A percentile compares a stretch with the other conserved stretches of the same genome.
Evolutionary conservation across 2,329 filamentous ascomycete species (phyloP).

Genomic region (Pseudogymnoascus sp.): DNA sequence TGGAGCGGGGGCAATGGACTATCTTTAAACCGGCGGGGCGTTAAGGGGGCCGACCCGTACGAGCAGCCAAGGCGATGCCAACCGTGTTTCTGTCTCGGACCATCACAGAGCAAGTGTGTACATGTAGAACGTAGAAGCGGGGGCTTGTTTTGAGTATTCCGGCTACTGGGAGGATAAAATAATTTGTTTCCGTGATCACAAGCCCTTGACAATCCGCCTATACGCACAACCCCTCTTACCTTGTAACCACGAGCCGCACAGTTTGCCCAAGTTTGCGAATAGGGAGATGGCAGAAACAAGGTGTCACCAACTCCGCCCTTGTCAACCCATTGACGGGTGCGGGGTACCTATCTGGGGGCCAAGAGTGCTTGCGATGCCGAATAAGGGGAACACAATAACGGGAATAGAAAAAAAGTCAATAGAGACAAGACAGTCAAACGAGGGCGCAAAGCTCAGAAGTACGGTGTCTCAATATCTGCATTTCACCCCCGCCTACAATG

Average conservation of each 20-base stretch:
- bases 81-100: background rate
- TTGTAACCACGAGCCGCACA: background rate
- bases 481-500: background rate
- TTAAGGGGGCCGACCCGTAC: background rate
- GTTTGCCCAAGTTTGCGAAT: background rate
- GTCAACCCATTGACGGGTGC: background rate
- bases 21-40: background rate
- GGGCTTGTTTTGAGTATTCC: background rate
- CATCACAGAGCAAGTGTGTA: background rate
- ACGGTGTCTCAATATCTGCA: constrained; percentile 3
- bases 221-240: background rate
- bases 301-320: background rate
- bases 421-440: background rate
- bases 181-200: background rate
- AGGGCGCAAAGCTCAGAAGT: background rate
- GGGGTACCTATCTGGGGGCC: background rate
- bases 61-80: background rate
- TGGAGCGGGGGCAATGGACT: background rate
- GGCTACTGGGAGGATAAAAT: background rate
- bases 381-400: background rate
- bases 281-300: background rate
- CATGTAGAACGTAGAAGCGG: background rate
- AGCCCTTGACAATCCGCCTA: background rate
- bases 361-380: background rate
- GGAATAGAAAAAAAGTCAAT: background rate